Percentiles rank a stretch among this genome's conserved stretches.
These are phyloP conservation scores for Tuctoria greenei DNA, from an alignment of 176 grass and related monocot genomes.

Conservation along the genomic window DNA sequence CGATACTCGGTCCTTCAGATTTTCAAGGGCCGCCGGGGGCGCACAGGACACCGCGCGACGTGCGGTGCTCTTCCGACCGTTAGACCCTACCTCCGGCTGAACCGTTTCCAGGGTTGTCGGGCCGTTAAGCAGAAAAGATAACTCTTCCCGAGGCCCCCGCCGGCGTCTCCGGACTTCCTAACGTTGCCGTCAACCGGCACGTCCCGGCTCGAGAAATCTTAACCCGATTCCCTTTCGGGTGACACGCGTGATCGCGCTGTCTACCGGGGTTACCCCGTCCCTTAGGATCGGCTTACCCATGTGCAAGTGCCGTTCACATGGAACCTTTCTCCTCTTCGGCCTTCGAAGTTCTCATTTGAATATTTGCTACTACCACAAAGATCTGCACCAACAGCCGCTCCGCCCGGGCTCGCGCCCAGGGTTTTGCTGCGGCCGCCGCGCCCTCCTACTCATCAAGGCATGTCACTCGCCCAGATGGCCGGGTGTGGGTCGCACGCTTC, in stretches of 20 bases:
- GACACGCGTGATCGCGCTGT: constrained; percentile 19
- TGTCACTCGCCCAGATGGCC: constrained; percentile 44
- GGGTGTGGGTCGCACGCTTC: constrained; percentile 57
- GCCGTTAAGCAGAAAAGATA: constrained; percentile 79
- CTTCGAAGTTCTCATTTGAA: constrained; percentile 83
- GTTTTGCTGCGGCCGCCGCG: constrained; percentile 55
- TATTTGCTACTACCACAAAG: constrained; percentile 78
- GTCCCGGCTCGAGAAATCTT: constrained; percentile 63
- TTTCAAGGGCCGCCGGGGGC: constrained; percentile 21
- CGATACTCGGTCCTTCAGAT: constrained; percentile 33
- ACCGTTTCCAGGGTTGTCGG: constrained; percentile 59
- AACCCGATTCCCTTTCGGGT: constrained; percentile 54
- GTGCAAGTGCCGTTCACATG: constrained; percentile 77
- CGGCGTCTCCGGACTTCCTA: constrained; percentile 66
- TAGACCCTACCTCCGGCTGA: constrained; percentile 70
- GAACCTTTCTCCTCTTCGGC: constrained; percentile 84
- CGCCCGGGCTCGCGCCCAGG: constrained; percentile 52
- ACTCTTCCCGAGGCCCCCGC: constrained; percentile 62
- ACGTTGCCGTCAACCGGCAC: constrained; percentile 60
- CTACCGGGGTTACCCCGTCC: neutral
- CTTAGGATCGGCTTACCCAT: constrained; percentile 62
- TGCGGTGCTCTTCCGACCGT: constrained; percentile 64
- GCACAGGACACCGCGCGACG: constrained; percentile 56
- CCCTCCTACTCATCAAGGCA: constrained; percentile 40
- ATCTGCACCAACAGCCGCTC: constrained; percentile 63